Base-by-base conservation (phyloP, 1,284 basidiomycete species). In the Tylopilus orsonianus region DNA sequence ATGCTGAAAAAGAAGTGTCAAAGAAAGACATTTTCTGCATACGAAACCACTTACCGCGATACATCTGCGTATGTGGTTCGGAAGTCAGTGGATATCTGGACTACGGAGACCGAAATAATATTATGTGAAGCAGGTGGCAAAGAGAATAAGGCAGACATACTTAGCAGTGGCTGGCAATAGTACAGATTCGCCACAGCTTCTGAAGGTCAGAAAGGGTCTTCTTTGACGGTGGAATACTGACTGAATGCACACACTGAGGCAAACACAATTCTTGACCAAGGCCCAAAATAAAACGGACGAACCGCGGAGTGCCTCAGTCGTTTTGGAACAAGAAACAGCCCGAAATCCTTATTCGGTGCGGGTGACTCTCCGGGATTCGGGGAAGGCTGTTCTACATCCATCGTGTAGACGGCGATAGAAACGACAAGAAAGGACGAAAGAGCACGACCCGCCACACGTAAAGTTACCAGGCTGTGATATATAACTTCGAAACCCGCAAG, bases 151-250 rank as follows among this genome's bases (percentile, higher is more conserved):
- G 32, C 10, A n/a, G 16, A 38, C 13, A 0, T 9, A 78, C 87
- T 83, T 8, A 89, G 69, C 42, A 89, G 68, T 2, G 87, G 86
- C 62, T 85, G 87, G 48, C 81, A 82, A 52, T 88, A 89, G 60
- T 87, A 89, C 45, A 88, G 66, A 56, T 88, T 89, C 27, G 79
- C 75, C 41, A 78, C 80, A 36, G 70, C 80, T 82, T 49, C 4
- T 9, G 2, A 8, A 33, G 2, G 35, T 49, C 8, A 50, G 22
- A 20, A 0, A 5, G 8, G 1, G 24, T 29, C 45, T 44, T 16
- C 19, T 59, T 56, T 16, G 75, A 75, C 68, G 53, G 85, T 79
- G 22, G 50, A 38, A 51, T 30, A 24, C 62, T 54, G 50, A 67
- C 62, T 44, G 44, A 64, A 60, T 22, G 86, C 87, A 56, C 82